Conservation (phyloP, 805 yeast genomes). For the Kuraishia ogatae region DNA sequence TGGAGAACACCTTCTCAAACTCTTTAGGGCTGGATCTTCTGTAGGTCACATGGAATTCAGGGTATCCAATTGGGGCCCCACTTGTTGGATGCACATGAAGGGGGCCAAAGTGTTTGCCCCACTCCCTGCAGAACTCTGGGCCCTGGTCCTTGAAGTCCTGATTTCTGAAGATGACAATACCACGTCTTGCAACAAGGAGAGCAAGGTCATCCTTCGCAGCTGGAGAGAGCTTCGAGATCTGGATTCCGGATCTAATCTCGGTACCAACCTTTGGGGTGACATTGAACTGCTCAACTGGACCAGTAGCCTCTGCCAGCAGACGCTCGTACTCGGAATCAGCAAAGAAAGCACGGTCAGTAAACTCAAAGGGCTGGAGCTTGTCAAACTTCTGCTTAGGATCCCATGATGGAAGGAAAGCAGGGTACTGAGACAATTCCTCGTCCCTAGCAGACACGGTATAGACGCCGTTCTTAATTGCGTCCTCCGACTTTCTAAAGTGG, state of each 20-base stretch:
- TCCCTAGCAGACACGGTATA: slow-evolving; percentile 33
- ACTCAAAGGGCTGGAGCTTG: slow-evolving; percentile 44
- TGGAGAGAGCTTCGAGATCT: slow-evolving; percentile 29
- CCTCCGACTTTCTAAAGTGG: slow-evolving; percentile 45
- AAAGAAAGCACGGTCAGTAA: slow-evolving; percentile 52
- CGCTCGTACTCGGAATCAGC: slow-evolving; percentile 53
- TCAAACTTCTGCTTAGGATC: slow-evolving; percentile 46
- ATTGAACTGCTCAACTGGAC: slow-evolving; percentile 9
- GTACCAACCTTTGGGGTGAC: slow-evolving; percentile 38
- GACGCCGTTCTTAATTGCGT: slow-evolving; percentile 39
- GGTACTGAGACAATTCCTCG: slow-evolving; percentile 28
- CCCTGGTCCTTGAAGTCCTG: slow-evolving; percentile 32
- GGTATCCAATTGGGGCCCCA: slow-evolving; percentile 35
- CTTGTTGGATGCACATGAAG: slow-evolving; percentile 41
- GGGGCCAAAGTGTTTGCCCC: slow-evolving; percentile 34
- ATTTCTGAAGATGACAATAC: slow-evolving; percentile 36
- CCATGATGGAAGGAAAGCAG: slow-evolving; percentile 64
- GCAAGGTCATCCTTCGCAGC: slow-evolving; percentile 40
- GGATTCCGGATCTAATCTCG: slow-evolving; percentile 27
- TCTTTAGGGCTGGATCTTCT: slow-evolving; percentile 22
- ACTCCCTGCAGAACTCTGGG: slow-evolving; percentile 32
- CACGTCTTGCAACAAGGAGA: slow-evolving; percentile 36
- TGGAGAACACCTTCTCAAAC: slow-evolving; percentile 12
- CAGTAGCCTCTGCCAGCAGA: slow-evolving; percentile 27
- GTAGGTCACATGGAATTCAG: slow-evolving; percentile 33